Percentiles rank a stretch among this genome's conserved stretches.
phyloP scores from a whole-genome alignment of 768 basidiomycete species.

The Trametes elegans region DNA sequence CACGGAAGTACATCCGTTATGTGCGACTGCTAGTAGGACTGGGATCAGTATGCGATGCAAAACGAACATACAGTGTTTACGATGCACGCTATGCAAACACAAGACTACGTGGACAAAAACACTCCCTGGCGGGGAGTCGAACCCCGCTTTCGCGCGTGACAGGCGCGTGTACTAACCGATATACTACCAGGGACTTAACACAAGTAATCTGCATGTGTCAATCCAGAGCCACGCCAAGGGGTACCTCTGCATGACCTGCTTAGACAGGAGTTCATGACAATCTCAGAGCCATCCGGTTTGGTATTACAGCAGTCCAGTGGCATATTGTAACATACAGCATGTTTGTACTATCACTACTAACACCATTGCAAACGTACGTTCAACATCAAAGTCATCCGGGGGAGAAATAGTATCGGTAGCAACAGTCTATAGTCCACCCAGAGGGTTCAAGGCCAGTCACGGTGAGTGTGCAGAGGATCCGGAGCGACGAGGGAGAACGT shows the following conservation, averaged over 20 bases:
- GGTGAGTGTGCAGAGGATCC: slow-evolving; percentile 13
- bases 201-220: too few species aligned
- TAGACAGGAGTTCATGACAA: background rate
- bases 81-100: too few species aligned
- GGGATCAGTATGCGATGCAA: too few species aligned
- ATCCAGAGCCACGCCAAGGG: too few species aligned
- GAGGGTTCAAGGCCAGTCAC: background rate
- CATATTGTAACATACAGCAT: slow-evolving; percentile 10
- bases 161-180: too few species aligned
- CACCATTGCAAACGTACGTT: too few species aligned
- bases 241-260: too few species aligned
- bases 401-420: background rate
- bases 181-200: too few species aligned
- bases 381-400: too few species aligned
- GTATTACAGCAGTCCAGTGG: background rate
- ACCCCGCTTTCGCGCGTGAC: slow-evolving; percentile 36
- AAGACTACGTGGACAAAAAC: background rate
- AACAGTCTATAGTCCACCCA: background rate
- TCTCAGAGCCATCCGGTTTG: background rate
- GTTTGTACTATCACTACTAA: slow-evolving; percentile 2
- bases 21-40: too few species aligned
- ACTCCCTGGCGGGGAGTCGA: slow-evolving; percentile 35
- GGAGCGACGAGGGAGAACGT: slow-evolving; percentile 40
- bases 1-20: background rate
- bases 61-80: too few species aligned